A percentile compares a stretch with the other conserved stretches of the same genome.
Evolutionary conservation across 768 basidiomycete genomes (phyloP).

Genomic region (Rhizopogon roseolus): DNA sequence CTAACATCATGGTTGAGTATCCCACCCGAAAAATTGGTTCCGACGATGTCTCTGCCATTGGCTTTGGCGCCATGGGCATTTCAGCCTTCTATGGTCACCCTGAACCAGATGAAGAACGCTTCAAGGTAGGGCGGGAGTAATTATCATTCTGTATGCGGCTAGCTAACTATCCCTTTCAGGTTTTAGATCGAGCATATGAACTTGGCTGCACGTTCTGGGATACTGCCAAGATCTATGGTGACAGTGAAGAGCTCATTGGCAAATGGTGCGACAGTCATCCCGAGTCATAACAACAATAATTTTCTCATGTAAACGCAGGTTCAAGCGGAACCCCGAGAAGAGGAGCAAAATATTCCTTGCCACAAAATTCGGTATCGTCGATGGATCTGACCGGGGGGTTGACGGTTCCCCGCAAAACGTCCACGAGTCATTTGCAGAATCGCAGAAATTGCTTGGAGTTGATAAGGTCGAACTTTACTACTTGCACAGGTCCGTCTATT

Average conservation of each 20-base stretch:
- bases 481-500: constrained; percentile 30
- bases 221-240: constrained; percentile 38
- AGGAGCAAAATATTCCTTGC: constrained; percentile 52
- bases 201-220: constrained; percentile 44
- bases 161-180: constrained; percentile 13
- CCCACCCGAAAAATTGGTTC: background rate
- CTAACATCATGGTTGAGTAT: background rate
- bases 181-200: constrained; percentile 38
- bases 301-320: constrained; percentile 22
- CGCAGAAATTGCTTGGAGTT: constrained; percentile 38
- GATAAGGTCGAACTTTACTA: constrained; percentile 43
- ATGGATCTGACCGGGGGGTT: constrained; percentile 16
- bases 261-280: constrained; percentile 28
- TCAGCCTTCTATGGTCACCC: constrained; percentile 42
- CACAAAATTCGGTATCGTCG: constrained; percentile 47
- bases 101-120: constrained; percentile 50
- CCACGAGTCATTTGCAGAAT: constrained; percentile 30
- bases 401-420: constrained; percentile 39
- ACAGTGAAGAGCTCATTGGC: constrained; percentile 40
- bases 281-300: background rate
- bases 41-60: constrained; percentile 42
- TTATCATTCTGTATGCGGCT: too few species aligned
- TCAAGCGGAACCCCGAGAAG: constrained; percentile 39
- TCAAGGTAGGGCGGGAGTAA: constrained; percentile 37
- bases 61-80: constrained; percentile 60